Evolutionary conservation across 192 early-diverging fungal species (phyloP), one percentile per base, ranked within the genome.

Genomic region (Jimgerdemannia lactiflua): DNA sequence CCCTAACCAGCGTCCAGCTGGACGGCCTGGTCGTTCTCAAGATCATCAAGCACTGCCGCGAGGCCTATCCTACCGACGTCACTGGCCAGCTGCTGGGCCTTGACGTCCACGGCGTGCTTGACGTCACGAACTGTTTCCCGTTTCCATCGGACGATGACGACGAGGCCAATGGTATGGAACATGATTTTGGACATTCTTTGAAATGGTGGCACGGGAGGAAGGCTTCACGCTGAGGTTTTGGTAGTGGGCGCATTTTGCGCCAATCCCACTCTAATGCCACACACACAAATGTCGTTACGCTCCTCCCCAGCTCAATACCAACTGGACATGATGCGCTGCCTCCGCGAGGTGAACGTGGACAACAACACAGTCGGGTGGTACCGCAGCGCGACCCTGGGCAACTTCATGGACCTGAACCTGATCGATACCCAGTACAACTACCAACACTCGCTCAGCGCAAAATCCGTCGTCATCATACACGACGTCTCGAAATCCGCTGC

Each of bases 311-410:
- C 92, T 18, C 91, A 95, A 73, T 98, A 99, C 85, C 95, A 97
- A 85, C 78, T 95, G 64, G 92, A 95, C 79, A 97, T 98, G 95
- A 91, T 99, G 86, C 87, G 93, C 77, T 92, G 93, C 78, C 88
- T 99, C 80, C 91, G 94, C 71, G 92, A 95, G 71, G 92, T 98
- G 73, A 97, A 98, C 82, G 94, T 93, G 65, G 98, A 99, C 78
- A 92, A 94, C 78, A 97, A 96, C 88, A 93, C 95, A 65, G 97
- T 98, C 44, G 98, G 98, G 29, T 97, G 98, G 95, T 97, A 99
- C 85, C 95, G 95, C 79, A 95, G 95, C 39, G 92, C 96, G 42
- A 88, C 93, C 70, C 83, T 97, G 77, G 93, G 93, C 74, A 91
- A 92, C 75, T 96, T 96, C 80, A 91, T 96, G 89, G 93, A 96